Evolutionary conservation across 768 basidiomycete species (phyloP).

Genomic region (Tulasnella sp.): DNA sequence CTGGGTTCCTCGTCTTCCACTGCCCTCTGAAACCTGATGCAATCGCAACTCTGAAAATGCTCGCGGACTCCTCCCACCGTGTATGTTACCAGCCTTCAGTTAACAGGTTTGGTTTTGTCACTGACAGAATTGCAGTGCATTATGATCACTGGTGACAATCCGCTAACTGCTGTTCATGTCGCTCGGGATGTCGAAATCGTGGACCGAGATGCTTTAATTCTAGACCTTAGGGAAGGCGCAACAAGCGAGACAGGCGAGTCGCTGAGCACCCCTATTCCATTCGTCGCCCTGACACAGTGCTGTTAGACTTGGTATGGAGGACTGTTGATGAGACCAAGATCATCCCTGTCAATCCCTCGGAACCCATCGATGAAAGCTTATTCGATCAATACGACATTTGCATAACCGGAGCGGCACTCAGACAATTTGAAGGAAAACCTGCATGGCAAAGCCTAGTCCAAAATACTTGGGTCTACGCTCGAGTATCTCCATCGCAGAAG

Average conservation of each 20-base stretch:
- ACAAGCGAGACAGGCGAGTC: constrained; percentile 64
- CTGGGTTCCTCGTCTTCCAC: constrained; percentile 98
- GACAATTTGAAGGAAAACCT: constrained; percentile 73
- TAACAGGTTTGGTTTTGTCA: constrained; percentile 30
- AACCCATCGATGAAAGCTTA: constrained; percentile 75
- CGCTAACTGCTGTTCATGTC: constrained; percentile 94
- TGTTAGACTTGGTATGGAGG: constrained; percentile 83
- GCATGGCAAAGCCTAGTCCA: constrained; percentile 85
- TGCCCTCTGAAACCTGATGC: constrained; percentile 96
- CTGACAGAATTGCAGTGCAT: constrained; percentile 64
- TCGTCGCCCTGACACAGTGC: constrained; percentile 15
- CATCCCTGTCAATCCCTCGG: constrained; percentile 79
- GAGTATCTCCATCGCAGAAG: constrained; percentile 94
- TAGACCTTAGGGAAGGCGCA: constrained; percentile 86
- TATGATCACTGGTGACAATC: constrained; percentile 99
- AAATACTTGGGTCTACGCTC: constrained; percentile 98
- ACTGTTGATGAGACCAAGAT: constrained; percentile 90
- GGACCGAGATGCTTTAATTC: constrained; percentile 89
- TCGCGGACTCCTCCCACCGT: constrained; percentile 93
- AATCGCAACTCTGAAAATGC: constrained; percentile 86
- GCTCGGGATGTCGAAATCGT: constrained; percentile 96
- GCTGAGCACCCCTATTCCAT: not conserved
- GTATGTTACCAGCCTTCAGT: constrained; percentile 52
- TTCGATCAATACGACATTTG: constrained; percentile 94
- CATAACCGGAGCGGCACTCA: constrained; percentile 91